Evolutionary conservation across 352 stramenopile species (phyloP).

Genomic region (Paralagenidium karlingii): DNA sequence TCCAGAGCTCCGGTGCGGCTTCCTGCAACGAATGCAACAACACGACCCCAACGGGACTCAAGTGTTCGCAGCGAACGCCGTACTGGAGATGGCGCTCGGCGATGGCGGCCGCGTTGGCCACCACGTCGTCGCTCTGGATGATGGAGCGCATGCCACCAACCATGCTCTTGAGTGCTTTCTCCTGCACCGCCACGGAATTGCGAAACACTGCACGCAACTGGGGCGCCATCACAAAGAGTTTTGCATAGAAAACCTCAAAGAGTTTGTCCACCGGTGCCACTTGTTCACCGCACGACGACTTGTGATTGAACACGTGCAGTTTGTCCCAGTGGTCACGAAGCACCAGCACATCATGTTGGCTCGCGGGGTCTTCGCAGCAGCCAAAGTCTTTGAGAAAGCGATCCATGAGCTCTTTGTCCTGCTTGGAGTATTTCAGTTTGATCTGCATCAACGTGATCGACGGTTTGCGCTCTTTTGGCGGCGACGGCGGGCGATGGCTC

Average conservation of each 20-base stretch:
- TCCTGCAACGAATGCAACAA: conserved; percentile 13
- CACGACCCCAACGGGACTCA: conserved; percentile 17
- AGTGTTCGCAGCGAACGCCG: conserved; percentile 18
- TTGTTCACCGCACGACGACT: no score
- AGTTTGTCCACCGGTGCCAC: no score
- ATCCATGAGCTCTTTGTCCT: conserved; percentile 9
- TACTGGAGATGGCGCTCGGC: conserved; percentile 22
- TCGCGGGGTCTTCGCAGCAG: no score
- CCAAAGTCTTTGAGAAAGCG: no score
- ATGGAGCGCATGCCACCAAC: conserved; percentile 20
- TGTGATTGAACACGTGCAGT: no score
- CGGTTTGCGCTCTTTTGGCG: no score
- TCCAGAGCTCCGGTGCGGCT: conserved; percentile 16
- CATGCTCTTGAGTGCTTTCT: conserved; percentile 24
- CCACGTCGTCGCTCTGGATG: conserved; percentile 15
- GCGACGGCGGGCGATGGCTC: no score
- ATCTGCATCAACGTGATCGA: no score
- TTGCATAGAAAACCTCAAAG: conserved; percentile 29
- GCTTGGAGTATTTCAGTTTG: no score
- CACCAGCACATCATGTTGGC: no score
- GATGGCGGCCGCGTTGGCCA: conserved; percentile 12
- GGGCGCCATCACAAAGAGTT: conserved; percentile 18
- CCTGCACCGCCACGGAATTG: conserved; percentile 23
- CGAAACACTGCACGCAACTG: conserved; percentile 23
- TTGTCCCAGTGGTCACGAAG: conserved; percentile 15